These are phyloP conservation scores for Corylus avellana DNA, from an alignment of 306 rosid genomes.

Conservation along the genomic window DNA sequence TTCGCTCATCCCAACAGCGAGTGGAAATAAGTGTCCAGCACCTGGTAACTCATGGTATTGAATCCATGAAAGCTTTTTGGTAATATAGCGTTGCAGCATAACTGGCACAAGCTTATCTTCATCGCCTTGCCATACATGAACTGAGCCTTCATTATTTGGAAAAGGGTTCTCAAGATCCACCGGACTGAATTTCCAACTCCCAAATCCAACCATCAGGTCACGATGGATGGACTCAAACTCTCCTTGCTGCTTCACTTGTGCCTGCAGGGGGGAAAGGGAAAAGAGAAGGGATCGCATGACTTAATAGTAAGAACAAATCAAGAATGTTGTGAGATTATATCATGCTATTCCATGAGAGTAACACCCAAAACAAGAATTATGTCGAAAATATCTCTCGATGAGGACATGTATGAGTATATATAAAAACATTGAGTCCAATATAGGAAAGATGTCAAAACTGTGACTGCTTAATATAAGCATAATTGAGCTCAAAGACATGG, in stretches of 20 bases:
- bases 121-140: slow-evolving; percentile 77
- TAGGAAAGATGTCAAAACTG: too few species aligned
- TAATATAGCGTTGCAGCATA: slow-evolving; percentile 46
- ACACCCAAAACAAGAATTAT: too few species aligned
- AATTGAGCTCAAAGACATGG: too few species aligned
- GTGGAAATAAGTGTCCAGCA: slow-evolving; percentile 58
- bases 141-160: slow-evolving; percentile 36
- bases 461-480: too few species aligned
- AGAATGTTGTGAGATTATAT: not conserved
- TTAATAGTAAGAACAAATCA: not conserved
- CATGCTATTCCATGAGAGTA: too few species aligned
- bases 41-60: slow-evolving; percentile 68
- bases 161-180: slow-evolving; percentile 54
- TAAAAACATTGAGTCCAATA: too few species aligned
- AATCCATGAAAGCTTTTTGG: slow-evolving; percentile 61
- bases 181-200: slow-evolving; percentile 66
- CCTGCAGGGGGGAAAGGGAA: slow-evolving; percentile 23
- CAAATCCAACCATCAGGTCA: slow-evolving; percentile 53
- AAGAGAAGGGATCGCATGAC: not conserved
- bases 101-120: slow-evolving; percentile 49
- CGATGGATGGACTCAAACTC: slow-evolving; percentile 51
- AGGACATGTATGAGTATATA: too few species aligned
- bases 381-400: too few species aligned
- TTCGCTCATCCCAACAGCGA: slow-evolving; percentile 26
- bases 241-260: slow-evolving; percentile 51